Conservation (phyloP, 1,284 basidiomycete genomes). For the Cutaneotrichosporon mucoides region DNA sequence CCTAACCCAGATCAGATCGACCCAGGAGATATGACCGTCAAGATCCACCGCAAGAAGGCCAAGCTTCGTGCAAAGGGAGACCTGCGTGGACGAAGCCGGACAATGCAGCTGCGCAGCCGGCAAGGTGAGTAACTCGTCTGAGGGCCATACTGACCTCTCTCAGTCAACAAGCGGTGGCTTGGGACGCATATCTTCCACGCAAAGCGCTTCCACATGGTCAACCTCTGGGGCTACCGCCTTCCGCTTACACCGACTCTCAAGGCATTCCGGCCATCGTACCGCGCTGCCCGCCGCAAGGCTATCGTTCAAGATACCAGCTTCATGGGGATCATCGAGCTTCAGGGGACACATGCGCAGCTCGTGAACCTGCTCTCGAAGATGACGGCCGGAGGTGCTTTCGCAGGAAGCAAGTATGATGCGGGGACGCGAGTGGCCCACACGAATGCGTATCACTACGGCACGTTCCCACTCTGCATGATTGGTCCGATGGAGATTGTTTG, state of each 20-base stretch:
- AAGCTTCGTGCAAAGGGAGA: slow-evolving; percentile 35
- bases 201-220: slow-evolving; percentile 87
- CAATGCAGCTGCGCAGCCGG: slow-evolving; percentile 31
- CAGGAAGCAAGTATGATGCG: slow-evolving; percentile 49
- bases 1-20: slow-evolving; percentile 63
- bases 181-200: slow-evolving; percentile 93
- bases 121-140: slow-evolving; percentile 22
- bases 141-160: neutral
- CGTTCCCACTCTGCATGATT: slow-evolving; percentile 67
- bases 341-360: slow-evolving; percentile 59
- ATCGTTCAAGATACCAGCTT: slow-evolving; percentile 88
- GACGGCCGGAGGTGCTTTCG: slow-evolving; percentile 29
- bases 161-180: slow-evolving; percentile 80
- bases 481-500: slow-evolving; percentile 71
- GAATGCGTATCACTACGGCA: slow-evolving; percentile 37
- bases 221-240: slow-evolving; percentile 83
- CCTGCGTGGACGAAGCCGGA: slow-evolving; percentile 30
- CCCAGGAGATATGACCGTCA: slow-evolving; percentile 59
- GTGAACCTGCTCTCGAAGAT: slow-evolving; percentile 54
- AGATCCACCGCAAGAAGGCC: slow-evolving; percentile 49
- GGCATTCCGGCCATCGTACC: slow-evolving; percentile 77
- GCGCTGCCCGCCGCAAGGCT: slow-evolving; percentile 73
- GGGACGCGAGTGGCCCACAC: slow-evolving; percentile 44
- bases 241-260: slow-evolving; percentile 83
- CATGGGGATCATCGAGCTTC: slow-evolving; percentile 66